phyloP scores from a whole-genome alignment of 208 protist species.

The Balamuthia mandrillaris region DNA sequence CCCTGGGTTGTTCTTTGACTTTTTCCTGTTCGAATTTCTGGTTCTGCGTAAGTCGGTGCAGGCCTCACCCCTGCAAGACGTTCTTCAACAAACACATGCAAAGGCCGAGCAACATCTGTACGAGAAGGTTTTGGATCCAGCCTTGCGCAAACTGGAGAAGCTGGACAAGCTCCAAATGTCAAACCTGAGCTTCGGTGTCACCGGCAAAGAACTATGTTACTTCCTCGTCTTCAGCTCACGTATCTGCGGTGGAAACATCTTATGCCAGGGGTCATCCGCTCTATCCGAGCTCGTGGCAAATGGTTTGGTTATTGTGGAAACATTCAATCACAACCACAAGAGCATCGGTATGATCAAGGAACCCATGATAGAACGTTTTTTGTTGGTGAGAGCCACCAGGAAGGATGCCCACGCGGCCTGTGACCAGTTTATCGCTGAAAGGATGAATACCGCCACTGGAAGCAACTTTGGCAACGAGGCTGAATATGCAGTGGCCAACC shows the following conservation, averaged over 20 bases:
- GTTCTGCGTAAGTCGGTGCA: neutral
- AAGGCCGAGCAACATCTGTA: neutral
- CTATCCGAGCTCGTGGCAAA: neutral
- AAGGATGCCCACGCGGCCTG: neutral
- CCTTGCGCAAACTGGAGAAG: neutral
- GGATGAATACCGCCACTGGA: neutral
- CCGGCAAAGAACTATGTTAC: neutral
- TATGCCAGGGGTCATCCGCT: neutral
- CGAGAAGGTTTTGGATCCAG: neutral
- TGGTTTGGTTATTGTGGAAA: neutral
- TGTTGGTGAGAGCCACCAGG: neutral
- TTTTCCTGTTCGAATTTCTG: neutral
- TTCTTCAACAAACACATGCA: neutral
- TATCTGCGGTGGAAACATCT: constrained; percentile 2
- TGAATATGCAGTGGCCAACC: constrained; percentile 1
- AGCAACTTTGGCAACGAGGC: neutral
- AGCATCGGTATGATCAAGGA: neutral
- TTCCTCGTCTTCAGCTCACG: constrained; percentile 9
- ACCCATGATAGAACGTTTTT: neutral
- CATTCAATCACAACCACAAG: neutral
- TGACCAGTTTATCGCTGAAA: neutral
- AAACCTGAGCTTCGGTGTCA: neutral
- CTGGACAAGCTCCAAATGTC: neutral
- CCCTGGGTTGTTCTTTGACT: constrained; percentile 8
- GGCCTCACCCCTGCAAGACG: neutral